Evolutionary conservation across 73 alveolate species (phyloP).

Genomic region (Tetrahymena thermophila): DNA sequence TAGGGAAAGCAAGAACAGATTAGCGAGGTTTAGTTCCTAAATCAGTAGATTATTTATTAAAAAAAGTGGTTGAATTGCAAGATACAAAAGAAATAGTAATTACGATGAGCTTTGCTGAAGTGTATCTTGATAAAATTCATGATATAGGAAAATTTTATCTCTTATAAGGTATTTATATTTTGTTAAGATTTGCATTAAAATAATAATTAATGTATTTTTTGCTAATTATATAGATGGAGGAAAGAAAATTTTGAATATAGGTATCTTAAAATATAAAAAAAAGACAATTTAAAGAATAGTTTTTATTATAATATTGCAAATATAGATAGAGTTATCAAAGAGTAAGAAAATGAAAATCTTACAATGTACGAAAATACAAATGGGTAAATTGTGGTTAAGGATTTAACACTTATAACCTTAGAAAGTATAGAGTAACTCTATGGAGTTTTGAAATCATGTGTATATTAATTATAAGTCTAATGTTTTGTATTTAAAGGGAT

Average conservation of each 20-base stretch:
- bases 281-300: neutral
- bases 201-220: neutral
- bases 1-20: conserved; percentile 1
- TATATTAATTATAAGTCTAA: neutral
- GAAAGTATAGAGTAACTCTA: neutral
- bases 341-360: conserved; percentile 29
- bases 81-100: conserved; percentile 31
- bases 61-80: conserved; percentile 20
- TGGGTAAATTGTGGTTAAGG: conserved; percentile 22
- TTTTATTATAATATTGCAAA: neutral
- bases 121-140: conserved; percentile 19
- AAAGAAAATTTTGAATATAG: neutral
- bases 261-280: neutral
- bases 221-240: neutral
- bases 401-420: neutral
- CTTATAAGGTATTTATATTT: neutral
- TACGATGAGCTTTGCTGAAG: conserved; percentile 25
- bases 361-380: conserved; percentile 17
- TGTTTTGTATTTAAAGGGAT: too few species aligned
- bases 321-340: neutral
- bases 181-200: neutral
- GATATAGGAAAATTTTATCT: conserved; percentile 24
- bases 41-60: conserved; percentile 18
- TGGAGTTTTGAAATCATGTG: conserved; percentile 15
- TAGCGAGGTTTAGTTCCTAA: conserved; percentile 10